Conservation (phyloP, 495 filamentous ascomycete species). For the Penicillium subrubescens region DNA sequence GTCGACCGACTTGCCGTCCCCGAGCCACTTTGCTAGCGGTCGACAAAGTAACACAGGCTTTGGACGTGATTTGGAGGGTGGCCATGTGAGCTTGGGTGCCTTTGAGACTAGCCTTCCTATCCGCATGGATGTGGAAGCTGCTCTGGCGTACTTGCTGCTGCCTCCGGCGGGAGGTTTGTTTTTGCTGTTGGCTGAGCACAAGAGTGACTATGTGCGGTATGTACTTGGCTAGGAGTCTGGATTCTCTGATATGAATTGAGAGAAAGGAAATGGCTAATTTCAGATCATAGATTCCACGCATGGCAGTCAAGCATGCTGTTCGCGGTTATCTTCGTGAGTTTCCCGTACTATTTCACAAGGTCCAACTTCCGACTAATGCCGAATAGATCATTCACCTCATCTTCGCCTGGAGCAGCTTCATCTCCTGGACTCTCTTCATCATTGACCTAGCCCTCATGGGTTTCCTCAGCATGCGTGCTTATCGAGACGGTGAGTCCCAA, state of each 20-base stretch:
- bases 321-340: constrained; percentile 73
- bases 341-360: not conserved
- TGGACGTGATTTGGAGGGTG: constrained; percentile 43
- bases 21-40: constrained; percentile 41
- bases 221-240: constrained; percentile 25
- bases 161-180: constrained; percentile 87
- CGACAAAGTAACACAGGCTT: constrained; percentile 39
- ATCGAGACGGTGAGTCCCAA: constrained; percentile 67
- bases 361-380: not conserved
- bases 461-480: constrained; percentile 77
- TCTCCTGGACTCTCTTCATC: constrained; percentile 82
- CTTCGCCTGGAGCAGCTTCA: constrained; percentile 77
- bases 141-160: constrained; percentile 82
- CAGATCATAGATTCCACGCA: constrained; percentile 75
- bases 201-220: constrained; percentile 95
- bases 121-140: constrained; percentile 84
- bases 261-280: constrained; percentile 5
- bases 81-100: constrained; percentile 71
- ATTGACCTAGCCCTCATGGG: constrained; percentile 75
- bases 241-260: not conserved
- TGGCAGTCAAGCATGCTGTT: constrained; percentile 94
- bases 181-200: constrained; percentile 82
- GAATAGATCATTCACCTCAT: constrained; percentile 72
- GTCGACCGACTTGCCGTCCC: constrained; percentile 44
- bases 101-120: constrained; percentile 80